A percentile compares a stretch with the other conserved stretches of the same genome.
phyloP scores from a whole-genome alignment of 768 basidiomycete genomes.

The Termitomyces sp. region DNA sequence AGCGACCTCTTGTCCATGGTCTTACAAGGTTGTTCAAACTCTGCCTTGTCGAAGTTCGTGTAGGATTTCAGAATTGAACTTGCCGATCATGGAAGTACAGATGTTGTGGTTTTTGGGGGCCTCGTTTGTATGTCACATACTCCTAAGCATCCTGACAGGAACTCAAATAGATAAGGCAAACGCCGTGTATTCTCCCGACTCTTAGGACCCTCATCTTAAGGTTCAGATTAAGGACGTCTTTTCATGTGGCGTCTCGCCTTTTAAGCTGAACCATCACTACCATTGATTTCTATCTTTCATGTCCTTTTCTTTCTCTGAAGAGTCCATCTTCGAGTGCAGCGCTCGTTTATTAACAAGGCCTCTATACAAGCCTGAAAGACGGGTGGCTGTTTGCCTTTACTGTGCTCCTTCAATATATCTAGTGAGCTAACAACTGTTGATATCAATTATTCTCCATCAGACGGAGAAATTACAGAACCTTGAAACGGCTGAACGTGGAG shows the following conservation, averaged over 20 bases:
- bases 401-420: not conserved
- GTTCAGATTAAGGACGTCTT: not conserved
- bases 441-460: not conserved
- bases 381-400: not conserved
- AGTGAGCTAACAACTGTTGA: not conserved
- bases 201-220: constrained; percentile 1
- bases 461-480: not conserved
- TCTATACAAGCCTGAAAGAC: not conserved
- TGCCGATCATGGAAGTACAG: not conserved
- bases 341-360: not conserved
- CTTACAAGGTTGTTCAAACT: not conserved
- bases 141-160: not conserved
- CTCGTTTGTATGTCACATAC: not conserved
- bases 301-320: constrained; percentile 6
- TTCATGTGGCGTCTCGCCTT: constrained; percentile 3
- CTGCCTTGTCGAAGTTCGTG: not conserved
- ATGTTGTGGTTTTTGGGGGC: not conserved
- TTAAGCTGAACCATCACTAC: not conserved
- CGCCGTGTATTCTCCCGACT: not conserved
- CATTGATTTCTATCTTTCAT: not conserved
- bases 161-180: not conserved
- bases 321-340: not conserved
- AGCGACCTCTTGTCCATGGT: not conserved
- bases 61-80: not conserved
- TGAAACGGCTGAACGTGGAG: not conserved